Evolutionary conservation across 2,329 filamentous ascomycete species (phyloP).

Genomic region (Hyphodiscus sp.): DNA sequence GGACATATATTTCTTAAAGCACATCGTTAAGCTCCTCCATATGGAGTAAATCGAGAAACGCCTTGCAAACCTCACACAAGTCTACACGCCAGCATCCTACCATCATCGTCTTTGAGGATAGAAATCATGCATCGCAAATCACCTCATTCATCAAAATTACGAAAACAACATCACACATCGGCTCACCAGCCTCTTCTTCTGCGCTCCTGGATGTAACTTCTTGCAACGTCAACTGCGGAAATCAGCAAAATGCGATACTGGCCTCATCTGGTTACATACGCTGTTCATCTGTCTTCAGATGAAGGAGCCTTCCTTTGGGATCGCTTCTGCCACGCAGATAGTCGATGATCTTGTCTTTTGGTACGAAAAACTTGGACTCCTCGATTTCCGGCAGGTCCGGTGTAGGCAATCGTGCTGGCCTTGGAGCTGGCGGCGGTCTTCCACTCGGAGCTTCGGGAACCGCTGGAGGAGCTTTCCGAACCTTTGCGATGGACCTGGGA

Average conservation of each 20-base stretch:
- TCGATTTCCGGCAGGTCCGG: conserved; percentile 20
- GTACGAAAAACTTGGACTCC: conserved; percentile 8
- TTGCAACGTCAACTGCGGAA: conserved; percentile 16
- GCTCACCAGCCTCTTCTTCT: background rate
- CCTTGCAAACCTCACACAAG: background rate
- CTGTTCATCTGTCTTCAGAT: background rate
- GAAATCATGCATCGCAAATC: background rate
- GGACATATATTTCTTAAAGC: background rate
- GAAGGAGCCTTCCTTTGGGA: background rate
- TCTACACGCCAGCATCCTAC: background rate
- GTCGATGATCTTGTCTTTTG: background rate
- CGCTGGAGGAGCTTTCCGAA: background rate
- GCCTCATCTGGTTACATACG: background rate
- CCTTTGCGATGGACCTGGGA: background rate
- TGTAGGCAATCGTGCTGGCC: conserved; percentile 18
- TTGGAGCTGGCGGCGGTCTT: conserved; percentile 20
- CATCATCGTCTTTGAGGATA: background rate
- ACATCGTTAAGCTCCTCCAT: background rate
- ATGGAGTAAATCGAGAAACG: background rate
- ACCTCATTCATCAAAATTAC: background rate
- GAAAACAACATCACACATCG: background rate
- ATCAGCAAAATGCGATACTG: conserved; percentile 5
- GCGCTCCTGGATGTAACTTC: conserved; percentile 11
- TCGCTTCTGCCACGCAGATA: background rate
- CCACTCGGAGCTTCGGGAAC: conserved; percentile 11